Evolutionary conservation across 176 grass and related monocot genomes (phyloP).

Genomic region (Aegilops longissima): DNA sequence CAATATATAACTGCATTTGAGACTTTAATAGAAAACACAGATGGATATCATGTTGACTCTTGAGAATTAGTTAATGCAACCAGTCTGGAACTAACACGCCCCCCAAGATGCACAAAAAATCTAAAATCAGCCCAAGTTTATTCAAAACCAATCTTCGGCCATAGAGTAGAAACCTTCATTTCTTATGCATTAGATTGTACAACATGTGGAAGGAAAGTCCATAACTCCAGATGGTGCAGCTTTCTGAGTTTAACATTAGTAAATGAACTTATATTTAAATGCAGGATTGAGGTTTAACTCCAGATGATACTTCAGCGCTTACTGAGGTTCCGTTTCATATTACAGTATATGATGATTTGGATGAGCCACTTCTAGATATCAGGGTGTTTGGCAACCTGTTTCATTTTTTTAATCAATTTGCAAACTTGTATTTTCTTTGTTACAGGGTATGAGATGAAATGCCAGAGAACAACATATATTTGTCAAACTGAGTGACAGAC

Average conservation of each 20-base stretch:
- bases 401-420: neutral
- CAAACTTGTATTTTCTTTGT: neutral
- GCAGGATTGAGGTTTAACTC: neutral
- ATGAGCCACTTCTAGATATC: neutral
- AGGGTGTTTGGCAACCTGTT: neutral
- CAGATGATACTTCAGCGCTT: neutral
- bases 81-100: neutral
- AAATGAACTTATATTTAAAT: neutral
- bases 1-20: neutral
- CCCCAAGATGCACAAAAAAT: neutral
- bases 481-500: neutral
- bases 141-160: neutral
- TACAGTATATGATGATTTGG: neutral
- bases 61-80: neutral
- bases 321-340: neutral
- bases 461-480: neutral
- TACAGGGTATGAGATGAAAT: neutral
- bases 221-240: neutral
- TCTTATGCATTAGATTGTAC: neutral
- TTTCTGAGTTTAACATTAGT: neutral
- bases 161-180: neutral
- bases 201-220: neutral
- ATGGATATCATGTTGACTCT: neutral
- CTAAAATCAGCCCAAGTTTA: neutral
- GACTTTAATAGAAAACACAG: neutral